Evolutionary conservation across 768 basidiomycete species (phyloP), one percentile per base, ranked within the genome.

Genomic region (Nidularia sp.): DNA sequence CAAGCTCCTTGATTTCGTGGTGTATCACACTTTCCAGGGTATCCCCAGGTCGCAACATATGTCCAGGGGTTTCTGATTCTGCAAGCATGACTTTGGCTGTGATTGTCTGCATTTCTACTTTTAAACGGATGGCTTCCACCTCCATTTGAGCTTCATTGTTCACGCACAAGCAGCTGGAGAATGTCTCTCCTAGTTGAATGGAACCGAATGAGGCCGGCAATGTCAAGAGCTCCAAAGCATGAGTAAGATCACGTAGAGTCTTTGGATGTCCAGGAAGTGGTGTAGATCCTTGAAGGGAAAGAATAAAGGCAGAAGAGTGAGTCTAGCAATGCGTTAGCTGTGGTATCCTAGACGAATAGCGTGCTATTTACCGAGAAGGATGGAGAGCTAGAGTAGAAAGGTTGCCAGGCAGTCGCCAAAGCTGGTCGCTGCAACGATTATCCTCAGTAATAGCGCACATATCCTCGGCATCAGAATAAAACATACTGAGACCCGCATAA

Each of bases 1-100:
- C 93, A 15, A 96, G 75, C 63, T 98, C 94, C 68, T 97, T 97
- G 57, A 97, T 90, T 70, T 98, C 95, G 61, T 92, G 89, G 54
- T 83, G 76, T 1, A 93, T 85, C 12, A 89, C 70, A 42, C 75
- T 71, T 63, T 91, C 86, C 33, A 90, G 60, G 0, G 81, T 81
- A 60, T 84, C 81, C 22, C 83, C 81, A 2, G 77, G 73, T 0
- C 65, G 50, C 47, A 96, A 69, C 22, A 62, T 67, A 35, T 74
- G 66, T 2, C 73, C 73, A 6, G 70, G 54, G 3, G 82, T 84
- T 4, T 88, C 88, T 45, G 83, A 77, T 59, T 88, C 89, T 12
- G 77, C 79, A 22, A 87, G 69, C 10, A 77, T 63, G 3, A 77
- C 69, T 66, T 92, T 93, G 32, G 81, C 72, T 5, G 78, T 83